Percentiles rank a stretch among this genome's conserved stretches.
These are phyloP conservation scores for Irpex lacteus DNA, from an alignment of 1,284 basidiomycete genomes.

Conservation along the genomic window DNA sequence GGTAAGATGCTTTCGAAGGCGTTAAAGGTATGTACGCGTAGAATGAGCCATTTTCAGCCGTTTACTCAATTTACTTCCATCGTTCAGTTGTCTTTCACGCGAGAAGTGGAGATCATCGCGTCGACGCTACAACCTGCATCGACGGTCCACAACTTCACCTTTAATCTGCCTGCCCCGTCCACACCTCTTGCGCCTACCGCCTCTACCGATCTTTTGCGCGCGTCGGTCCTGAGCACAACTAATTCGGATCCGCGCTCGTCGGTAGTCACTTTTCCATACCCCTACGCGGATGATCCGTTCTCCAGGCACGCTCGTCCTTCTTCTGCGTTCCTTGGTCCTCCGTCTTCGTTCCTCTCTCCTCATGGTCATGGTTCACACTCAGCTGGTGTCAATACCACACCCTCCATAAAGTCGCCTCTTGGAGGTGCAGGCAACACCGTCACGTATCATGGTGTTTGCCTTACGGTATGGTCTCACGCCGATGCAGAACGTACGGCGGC, in stretches of 20 bases:
- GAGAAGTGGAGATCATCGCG: slow-evolving; percentile 93
- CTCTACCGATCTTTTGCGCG: slow-evolving; percentile 69
- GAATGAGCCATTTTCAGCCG: background rate
- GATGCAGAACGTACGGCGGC: slow-evolving; percentile 82
- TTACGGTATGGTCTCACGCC: slow-evolving; percentile 93
- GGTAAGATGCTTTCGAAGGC: slow-evolving; percentile 88
- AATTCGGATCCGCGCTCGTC: slow-evolving; percentile 41
- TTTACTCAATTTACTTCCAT: slow-evolving; percentile 3
- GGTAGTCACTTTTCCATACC: slow-evolving; percentile 60
- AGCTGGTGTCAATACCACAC: slow-evolving; percentile 36
- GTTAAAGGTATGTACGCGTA: slow-evolving; percentile 63
- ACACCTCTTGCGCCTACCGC: slow-evolving; percentile 68
- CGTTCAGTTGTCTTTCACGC: slow-evolving; percentile 76
- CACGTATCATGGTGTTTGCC: slow-evolving; percentile 86
- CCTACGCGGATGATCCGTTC: slow-evolving; percentile 73
- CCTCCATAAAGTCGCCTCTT: slow-evolving; percentile 33
- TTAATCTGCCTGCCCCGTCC: slow-evolving; percentile 70
- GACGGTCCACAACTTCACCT: slow-evolving; percentile 92
- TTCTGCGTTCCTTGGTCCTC: slow-evolving; percentile 73
- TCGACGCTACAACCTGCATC: slow-evolving; percentile 89
- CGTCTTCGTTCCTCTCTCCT: slow-evolving; percentile 50
- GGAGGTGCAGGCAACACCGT: slow-evolving; percentile 42
- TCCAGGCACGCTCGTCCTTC: slow-evolving; percentile 61
- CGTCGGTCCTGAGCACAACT: slow-evolving; percentile 62
- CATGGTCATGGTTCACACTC: slow-evolving; percentile 31